Base-by-base conservation (phyloP, 2,329 filamentous ascomycete genomes). In the Penicillium glabrum region DNA sequence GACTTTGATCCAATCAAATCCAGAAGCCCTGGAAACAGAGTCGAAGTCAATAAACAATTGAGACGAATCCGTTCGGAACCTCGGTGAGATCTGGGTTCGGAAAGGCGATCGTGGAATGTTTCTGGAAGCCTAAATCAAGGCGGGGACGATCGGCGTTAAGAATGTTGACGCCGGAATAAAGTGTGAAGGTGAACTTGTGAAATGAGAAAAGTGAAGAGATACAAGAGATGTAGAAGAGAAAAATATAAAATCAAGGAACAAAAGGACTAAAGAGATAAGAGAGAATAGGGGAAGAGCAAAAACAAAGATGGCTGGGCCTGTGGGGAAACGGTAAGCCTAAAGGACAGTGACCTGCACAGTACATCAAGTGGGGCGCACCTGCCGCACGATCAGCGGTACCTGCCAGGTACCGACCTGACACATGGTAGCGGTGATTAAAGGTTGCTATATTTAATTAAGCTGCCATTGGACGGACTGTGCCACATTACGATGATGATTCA, bases 291-390 rank as follows among this genome's bases (percentile, higher is more conserved):
- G 26, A 51, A 46, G 19, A 43, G 26, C 16, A 55, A 51, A 59
- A 59, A 52, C 48, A 61, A 55, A 58, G 66, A 50, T 50, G 58
- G 53, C 54, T 62, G 57, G 54, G 52, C 35, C n/a, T 48, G 58
- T 60, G 58, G 58, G 48, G 41, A 26, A 48, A 21, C 16, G 16
- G 27, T n/a, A 41, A 23, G 23, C 39, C 7, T 41, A 41, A 14
- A 23, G 8, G 10, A 26, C n/a, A 23, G 39, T 13, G 19, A 41
- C 39, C 39, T 41, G 39, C 39, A 23, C 19, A 23, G 39, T 41
- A 41, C 39, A 41, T 21, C 19, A 35, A 24, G 46, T 48, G 46
- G 46, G 46, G 26, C 45, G n/a, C 6, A 31, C n/a, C 26, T 27
- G 26, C 27, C 26, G 19, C 4, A 31, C 4, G 29, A 47, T 47